Conservation (phyloP, 129 eudicot species). For the Centella asiatica region DNA sequence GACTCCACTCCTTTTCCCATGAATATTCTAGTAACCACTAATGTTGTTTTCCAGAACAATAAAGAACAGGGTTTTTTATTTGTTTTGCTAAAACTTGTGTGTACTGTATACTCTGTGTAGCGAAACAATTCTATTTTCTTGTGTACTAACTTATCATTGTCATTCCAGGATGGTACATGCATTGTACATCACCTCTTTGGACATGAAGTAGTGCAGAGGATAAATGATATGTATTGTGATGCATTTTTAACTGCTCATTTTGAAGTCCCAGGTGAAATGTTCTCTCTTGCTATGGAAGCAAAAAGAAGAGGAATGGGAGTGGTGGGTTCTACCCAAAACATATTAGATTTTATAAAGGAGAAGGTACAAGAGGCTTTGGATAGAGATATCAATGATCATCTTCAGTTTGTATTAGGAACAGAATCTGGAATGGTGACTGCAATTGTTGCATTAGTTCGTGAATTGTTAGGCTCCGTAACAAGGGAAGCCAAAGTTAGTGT, state of each 20-base stretch:
- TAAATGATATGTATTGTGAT: slow-evolving; percentile 93
- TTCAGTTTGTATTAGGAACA: slow-evolving; percentile 91
- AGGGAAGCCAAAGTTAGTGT: slow-evolving; percentile 50
- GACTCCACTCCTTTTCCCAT: too few species aligned
- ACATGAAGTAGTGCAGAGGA: slow-evolving; percentile 83
- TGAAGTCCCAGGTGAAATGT: slow-evolving; percentile 99
- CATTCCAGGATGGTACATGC: slow-evolving; percentile 84
- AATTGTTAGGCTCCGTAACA: slow-evolving; percentile 35
- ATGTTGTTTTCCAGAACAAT: background rate
- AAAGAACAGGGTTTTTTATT: background rate
- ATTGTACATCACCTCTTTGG: slow-evolving; percentile 93
- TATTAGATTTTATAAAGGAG: slow-evolving; percentile 74
- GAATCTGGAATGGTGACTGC: slow-evolving; percentile 99
- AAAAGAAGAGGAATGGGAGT: slow-evolving; percentile 98
- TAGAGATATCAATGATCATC: slow-evolving; percentile 76
- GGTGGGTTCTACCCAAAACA: slow-evolving; percentile 94
- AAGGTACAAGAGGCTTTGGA: slow-evolving; percentile 80
- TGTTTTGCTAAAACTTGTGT: background rate
- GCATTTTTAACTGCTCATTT: slow-evolving; percentile 96
- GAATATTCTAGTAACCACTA: too few species aligned
- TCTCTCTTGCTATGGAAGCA: slow-evolving; percentile 95
- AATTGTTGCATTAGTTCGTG: slow-evolving; percentile 69
- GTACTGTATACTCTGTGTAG: background rate
- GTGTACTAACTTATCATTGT: background rate
- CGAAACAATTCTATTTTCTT: background rate